phyloP scores from a whole-genome alignment of 1,139 yeast species.

The Diutina ranongensis region DNA sequence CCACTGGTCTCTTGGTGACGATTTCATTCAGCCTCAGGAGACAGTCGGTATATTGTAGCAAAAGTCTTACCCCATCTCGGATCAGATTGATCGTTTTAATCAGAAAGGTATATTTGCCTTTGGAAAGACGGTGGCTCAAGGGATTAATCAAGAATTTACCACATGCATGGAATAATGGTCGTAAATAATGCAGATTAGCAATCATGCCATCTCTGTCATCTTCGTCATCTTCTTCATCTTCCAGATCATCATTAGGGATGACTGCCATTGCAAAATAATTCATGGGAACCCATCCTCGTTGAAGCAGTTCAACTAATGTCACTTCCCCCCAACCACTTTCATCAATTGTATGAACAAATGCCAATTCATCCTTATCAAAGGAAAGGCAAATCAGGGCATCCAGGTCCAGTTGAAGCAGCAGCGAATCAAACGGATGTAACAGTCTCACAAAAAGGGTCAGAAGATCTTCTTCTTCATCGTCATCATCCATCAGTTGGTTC shows the following conservation, averaged over 20 bases:
- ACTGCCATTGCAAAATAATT: conserved; percentile 70
- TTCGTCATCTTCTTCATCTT: conserved; percentile 12
- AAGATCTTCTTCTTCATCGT: conserved; percentile 10
- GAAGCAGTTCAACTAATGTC: conserved; percentile 55
- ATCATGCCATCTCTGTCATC: conserved; percentile 17
- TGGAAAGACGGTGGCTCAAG: conserved; percentile 33
- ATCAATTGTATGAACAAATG: conserved; percentile 81
- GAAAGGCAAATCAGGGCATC: conserved; percentile 77
- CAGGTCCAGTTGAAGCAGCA: conserved; percentile 40
- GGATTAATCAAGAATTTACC: conserved; percentile 71
- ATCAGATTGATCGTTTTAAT: conserved; percentile 33
- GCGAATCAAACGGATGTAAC: conserved; percentile 67
- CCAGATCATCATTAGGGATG: conserved; percentile 9
- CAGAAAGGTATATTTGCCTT: conserved; percentile 35
- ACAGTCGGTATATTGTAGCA: conserved; percentile 72
- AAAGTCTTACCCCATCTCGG: conserved; percentile 72
- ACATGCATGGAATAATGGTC: conserved; percentile 57
- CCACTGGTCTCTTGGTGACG: conserved; percentile 57
- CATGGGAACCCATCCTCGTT: conserved; percentile 95
- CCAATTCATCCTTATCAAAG: conserved; percentile 69
- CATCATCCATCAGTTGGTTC: neutral
- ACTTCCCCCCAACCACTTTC: conserved; percentile 98
- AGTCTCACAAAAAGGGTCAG: conserved; percentile 47
- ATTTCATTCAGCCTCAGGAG: conserved; percentile 73
- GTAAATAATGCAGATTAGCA: conserved; percentile 37